A percentile compares a stretch with the other conserved stretches of the same genome.
phyloP scores from a whole-genome alignment of 345 rosid species.

The Populus alba region DNA sequence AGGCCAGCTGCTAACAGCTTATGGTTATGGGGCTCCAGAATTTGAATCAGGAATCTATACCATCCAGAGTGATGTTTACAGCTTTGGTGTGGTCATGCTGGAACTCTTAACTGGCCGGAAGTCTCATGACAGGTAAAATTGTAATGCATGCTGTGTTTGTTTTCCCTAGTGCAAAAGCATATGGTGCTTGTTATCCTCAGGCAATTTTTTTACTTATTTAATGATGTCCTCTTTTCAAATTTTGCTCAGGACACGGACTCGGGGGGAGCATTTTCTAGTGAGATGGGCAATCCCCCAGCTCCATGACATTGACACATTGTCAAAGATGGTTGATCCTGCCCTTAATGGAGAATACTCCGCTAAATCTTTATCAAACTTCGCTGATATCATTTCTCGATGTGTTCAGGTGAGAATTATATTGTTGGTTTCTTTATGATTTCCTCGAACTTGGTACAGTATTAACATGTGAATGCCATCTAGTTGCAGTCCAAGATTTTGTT shows the following conservation, averaged over 20 bases:
- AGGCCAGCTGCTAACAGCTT: constrained; percentile 73
- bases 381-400: constrained; percentile 88
- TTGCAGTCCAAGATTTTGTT: not conserved
- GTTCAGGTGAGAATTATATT: constrained; percentile 61
- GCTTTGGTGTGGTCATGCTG: constrained; percentile 97
- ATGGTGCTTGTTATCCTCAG: not conserved
- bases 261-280: constrained; percentile 89
- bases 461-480: not conserved
- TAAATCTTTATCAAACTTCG: constrained; percentile 87
- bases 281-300: constrained; percentile 98
- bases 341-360: constrained; percentile 74
- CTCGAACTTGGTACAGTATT: not conserved
- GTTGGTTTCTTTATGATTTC: not conserved
- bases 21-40: constrained; percentile 96
- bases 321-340: constrained; percentile 95
- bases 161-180: not conserved
- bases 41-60: constrained; percentile 90
- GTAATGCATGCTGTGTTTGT: not conserved
- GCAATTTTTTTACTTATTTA: not conserved
- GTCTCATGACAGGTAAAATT: constrained; percentile 71
- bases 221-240: not conserved
- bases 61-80: constrained; percentile 79
- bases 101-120: constrained; percentile 94
- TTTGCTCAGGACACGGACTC: constrained; percentile 51
- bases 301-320: constrained; percentile 85